A percentile compares a stretch with the other conserved stretches of the same genome.
These are phyloP conservation scores for Geotrichum bryndzae DNA, from an alignment of 1,139 yeast genomes.

Conservation along the genomic window DNA sequence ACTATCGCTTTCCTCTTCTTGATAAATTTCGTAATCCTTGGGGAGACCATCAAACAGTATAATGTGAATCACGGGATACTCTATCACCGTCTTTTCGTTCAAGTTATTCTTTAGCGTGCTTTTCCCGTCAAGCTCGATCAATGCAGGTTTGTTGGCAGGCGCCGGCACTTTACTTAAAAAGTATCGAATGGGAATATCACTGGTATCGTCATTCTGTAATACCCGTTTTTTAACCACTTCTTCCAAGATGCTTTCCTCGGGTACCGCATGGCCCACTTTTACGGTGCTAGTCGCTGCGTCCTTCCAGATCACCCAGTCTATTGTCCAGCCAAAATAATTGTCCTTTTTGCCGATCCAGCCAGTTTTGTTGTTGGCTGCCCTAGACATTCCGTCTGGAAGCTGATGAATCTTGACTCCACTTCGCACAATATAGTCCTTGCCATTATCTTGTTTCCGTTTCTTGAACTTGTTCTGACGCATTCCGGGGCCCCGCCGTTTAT, in stretches of 20 bases:
- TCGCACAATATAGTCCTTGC: constrained; percentile 15
- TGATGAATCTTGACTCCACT: constrained; percentile 49
- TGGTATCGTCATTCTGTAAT: not conserved
- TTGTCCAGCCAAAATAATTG: constrained; percentile 62
- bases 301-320: constrained; percentile 53
- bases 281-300: not conserved
- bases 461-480: constrained; percentile 2
- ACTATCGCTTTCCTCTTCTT: constrained; percentile 17
- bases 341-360: constrained; percentile 64
- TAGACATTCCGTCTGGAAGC: constrained; percentile 72
- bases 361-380: constrained; percentile 61
- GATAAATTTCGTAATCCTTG: not conserved
- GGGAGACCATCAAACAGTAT: constrained; percentile 29
- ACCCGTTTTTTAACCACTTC: constrained; percentile 4
- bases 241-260: constrained; percentile 10
- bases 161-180: constrained; percentile 23
- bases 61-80: constrained; percentile 66
- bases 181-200: constrained; percentile 6
- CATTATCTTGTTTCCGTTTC: constrained; percentile 1
- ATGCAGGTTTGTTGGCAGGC: constrained; percentile 22
- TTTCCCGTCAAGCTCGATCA: constrained; percentile 21
- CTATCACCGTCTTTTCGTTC: constrained; percentile 56
- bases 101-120: constrained; percentile 43
- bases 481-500: constrained; percentile 10
- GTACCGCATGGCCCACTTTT: constrained; percentile 8